phyloP scores from a whole-genome alignment of 768 basidiomycete species.

The Tubosaeta sp. region DNA sequence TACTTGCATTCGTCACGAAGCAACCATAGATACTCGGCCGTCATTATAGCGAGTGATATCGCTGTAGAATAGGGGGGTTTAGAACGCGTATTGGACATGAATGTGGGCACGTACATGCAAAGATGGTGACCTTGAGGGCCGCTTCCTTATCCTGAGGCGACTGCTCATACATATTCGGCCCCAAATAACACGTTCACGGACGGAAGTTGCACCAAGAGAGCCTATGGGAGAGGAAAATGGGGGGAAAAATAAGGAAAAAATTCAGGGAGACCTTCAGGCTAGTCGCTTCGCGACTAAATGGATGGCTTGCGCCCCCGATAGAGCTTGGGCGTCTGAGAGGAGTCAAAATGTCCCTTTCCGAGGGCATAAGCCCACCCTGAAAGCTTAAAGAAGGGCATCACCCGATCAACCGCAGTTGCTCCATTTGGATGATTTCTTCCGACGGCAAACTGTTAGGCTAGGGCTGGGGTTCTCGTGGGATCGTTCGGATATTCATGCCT shows the following conservation, averaged over 20 bases:
- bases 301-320: background rate
- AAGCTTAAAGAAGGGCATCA: background rate
- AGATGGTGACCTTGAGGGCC: background rate
- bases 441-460: background rate
- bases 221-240: no score
- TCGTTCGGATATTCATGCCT: no score
- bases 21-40: conserved; percentile 9
- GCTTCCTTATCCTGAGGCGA: background rate
- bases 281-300: background rate
- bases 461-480: background rate
- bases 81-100: background rate
- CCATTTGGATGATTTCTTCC: background rate
- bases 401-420: background rate
- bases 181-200: background rate
- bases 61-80: conserved; percentile 1
- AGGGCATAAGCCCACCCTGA: background rate
- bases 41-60: conserved; percentile 7
- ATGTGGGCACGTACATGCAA: background rate
- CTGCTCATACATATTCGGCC: background rate
- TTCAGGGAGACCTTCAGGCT: background rate
- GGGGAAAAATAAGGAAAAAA: background rate
- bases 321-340: background rate
- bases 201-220: background rate
- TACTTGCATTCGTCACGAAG: conserved; percentile 7
- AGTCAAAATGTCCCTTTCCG: background rate